phyloP scores from a whole-genome alignment of 208 protist genomes.

The Endotrypanum monterogeii region DNA sequence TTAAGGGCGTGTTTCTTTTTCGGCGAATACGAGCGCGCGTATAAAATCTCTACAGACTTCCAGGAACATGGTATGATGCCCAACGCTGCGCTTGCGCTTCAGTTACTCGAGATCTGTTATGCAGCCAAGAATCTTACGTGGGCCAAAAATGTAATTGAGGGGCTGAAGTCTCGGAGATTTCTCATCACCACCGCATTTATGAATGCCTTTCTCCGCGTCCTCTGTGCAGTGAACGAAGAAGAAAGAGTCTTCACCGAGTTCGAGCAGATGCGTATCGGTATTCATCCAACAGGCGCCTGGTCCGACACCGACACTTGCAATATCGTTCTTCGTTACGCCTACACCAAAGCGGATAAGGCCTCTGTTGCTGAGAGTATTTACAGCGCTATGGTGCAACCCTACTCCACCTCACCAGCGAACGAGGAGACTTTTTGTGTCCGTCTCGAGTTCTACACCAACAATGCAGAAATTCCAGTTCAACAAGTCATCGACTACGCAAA shows the following conservation, averaged over 20 bases:
- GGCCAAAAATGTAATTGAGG: conserved; percentile 59
- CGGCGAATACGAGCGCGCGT: conserved; percentile 40
- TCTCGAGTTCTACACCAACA: conserved; percentile 42
- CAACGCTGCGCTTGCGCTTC: conserved; percentile 44
- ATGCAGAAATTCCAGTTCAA: conserved; percentile 34
- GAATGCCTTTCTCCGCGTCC: conserved; percentile 79
- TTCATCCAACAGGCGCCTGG: conserved; percentile 58
- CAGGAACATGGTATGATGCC: conserved; percentile 29
- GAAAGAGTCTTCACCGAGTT: conserved; percentile 41
- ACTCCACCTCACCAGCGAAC: conserved; percentile 54
- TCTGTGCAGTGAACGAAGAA: conserved; percentile 55
- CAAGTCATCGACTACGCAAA: conserved; percentile 30
- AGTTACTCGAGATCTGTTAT: conserved; percentile 63
- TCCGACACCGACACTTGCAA: conserved; percentile 82
- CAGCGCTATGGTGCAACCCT: conserved; percentile 21
- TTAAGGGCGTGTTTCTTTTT: conserved; percentile 53
- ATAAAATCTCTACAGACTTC: conserved; percentile 54
- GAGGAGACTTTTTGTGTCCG: conserved; percentile 75
- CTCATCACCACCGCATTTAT: conserved; percentile 62
- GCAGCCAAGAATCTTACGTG: conserved; percentile 37
- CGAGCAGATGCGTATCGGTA: conserved; percentile 72
- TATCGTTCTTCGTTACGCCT: conserved; percentile 50
- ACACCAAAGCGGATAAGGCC: conserved; percentile 28
- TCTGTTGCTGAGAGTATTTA: conserved; percentile 25
- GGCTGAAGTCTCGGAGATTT: conserved; percentile 37